A percentile compares a stretch with the other conserved stretches of the same genome.
Conservation (phyloP, 1,284 basidiomycete species). For the Cerioporus squamosus region DNA sequence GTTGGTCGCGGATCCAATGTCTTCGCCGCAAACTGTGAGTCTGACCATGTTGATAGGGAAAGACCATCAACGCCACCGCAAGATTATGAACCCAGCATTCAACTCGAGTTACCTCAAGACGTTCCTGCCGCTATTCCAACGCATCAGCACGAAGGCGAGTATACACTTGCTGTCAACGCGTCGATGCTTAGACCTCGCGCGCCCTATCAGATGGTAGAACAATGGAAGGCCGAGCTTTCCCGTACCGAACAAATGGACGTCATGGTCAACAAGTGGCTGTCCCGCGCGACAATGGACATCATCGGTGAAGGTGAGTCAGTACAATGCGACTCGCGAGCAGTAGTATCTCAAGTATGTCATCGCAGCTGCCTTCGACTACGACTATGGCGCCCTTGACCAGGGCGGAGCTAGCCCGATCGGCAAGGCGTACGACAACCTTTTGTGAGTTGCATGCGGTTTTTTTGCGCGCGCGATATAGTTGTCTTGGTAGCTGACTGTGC, state of each 20-base stretch:
- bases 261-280: slow-evolving; percentile 24
- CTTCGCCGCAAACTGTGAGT: slow-evolving; percentile 6
- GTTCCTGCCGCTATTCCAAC: slow-evolving; percentile 29
- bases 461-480: too few relatives aligned
- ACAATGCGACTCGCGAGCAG: not conserved
- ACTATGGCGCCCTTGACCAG: slow-evolving; percentile 21
- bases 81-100: slow-evolving; percentile 36
- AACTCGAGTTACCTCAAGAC: slow-evolving; percentile 28
- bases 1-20: slow-evolving; percentile 31
- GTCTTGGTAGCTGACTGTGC: not conserved
- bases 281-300: slow-evolving; percentile 33
- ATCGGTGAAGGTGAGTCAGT: slow-evolving; percentile 29
- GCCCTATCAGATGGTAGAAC: slow-evolving; percentile 12
- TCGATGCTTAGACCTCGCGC: not conserved
- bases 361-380: slow-evolving; percentile 30
- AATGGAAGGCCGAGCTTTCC: slow-evolving; percentile 20
- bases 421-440: slow-evolving; percentile 32
- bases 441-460: slow-evolving; percentile 26
- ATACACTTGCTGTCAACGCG: not conserved
- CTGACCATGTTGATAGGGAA: slow-evolving; percentile 29
- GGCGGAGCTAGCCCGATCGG: slow-evolving; percentile 25
- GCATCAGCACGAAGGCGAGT: slow-evolving; percentile 10
- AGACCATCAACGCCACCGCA: slow-evolving; percentile 32
- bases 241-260: not conserved
- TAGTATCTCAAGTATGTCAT: too few relatives aligned